Evolutionary conservation across 202 grass and related monocot species (phyloP).

Genomic region (Eragrostis tef): DNA sequence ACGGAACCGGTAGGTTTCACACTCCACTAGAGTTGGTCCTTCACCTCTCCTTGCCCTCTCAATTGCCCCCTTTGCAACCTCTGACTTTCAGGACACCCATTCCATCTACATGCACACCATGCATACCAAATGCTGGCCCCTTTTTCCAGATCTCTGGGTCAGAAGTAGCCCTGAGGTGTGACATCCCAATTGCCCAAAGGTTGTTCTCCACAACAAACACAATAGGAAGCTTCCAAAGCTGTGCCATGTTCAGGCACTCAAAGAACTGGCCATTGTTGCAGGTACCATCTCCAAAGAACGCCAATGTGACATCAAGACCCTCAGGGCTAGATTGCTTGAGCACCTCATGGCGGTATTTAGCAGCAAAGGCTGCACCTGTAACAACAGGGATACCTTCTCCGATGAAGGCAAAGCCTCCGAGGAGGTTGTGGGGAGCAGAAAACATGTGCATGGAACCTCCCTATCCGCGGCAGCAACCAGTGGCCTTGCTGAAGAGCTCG

Average conservation of each 20-base stretch:
- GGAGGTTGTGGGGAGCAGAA: conserved; percentile 83
- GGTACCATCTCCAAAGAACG: conserved; percentile 97
- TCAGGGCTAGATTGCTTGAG: conserved; percentile 81
- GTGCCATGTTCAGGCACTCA: conserved; percentile 99
- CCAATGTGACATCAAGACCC: conserved; percentile 84
- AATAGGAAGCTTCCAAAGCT: conserved; percentile 98
- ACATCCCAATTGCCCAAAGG: conserved; percentile 98
- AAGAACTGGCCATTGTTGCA: conserved; percentile 97
- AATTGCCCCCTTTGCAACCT: conserved; percentile 88
- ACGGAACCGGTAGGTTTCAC: conserved; percentile 96
- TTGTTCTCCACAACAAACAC: conserved; percentile 99
- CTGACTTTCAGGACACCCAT: conserved; percentile 98
- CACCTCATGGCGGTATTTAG: conserved; percentile 96
- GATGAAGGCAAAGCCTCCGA: conserved; percentile 95
- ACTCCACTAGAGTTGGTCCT: conserved; percentile 92
- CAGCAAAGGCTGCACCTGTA: conserved; percentile 91
- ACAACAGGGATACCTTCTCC: conserved; percentile 95
- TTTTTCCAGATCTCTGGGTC: conserved; percentile 98
- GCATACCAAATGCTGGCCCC: conserved; percentile 94
- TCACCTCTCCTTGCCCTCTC: conserved; percentile 92
- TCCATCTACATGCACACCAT: conserved; percentile 84
- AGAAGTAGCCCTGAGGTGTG: conserved; percentile 82
- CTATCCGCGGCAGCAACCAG: conserved; percentile 93
- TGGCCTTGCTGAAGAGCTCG: conserved; percentile 93
- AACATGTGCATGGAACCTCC: conserved; percentile 99